Percentiles rank a stretch among this genome's conserved stretches.
Conservation (phyloP, 73 alveolate genomes). For the Paramecium caudatum region DNA sequence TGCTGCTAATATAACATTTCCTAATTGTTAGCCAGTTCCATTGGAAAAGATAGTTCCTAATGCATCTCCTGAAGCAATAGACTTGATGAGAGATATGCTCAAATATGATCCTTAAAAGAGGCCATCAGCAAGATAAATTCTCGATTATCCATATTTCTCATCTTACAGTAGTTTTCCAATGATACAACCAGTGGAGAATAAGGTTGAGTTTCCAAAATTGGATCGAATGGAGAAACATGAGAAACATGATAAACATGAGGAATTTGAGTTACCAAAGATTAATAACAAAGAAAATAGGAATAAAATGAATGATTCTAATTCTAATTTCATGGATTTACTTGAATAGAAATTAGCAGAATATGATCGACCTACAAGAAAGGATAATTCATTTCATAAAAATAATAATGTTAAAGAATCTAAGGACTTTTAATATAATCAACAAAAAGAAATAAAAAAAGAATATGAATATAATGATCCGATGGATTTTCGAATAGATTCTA, state of each 20-base stretch:
- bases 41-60: slow-evolving; percentile 90
- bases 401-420: slow-evolving; percentile 31
- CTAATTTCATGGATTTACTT: background rate
- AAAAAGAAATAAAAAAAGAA: background rate
- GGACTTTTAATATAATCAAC: slow-evolving; percentile 16
- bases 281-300: slow-evolving; percentile 34
- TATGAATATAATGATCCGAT: background rate
- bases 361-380: slow-evolving; percentile 11
- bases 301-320: slow-evolving; percentile 49
- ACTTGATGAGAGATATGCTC: slow-evolving; percentile 92
- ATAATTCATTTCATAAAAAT: background rate
- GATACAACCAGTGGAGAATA: background rate
- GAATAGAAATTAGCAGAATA: slow-evolving; percentile 62
- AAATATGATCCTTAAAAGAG: slow-evolving; percentile 96
- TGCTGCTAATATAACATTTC: slow-evolving; percentile 92
- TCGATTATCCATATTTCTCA: slow-evolving; percentile 95
- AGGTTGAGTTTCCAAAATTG: background rate
- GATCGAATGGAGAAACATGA: slow-evolving; percentile 39
- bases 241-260: background rate
- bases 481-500: slow-evolving; percentile 44
- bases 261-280: slow-evolving; percentile 52
- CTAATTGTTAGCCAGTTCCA: slow-evolving; percentile 89
- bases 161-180: slow-evolving; percentile 60
- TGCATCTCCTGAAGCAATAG: slow-evolving; percentile 96
- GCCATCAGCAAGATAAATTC: slow-evolving; percentile 91